phyloP scores from a whole-genome alignment of 345 rosid species.

The Eucalyptus regnans region DNA sequence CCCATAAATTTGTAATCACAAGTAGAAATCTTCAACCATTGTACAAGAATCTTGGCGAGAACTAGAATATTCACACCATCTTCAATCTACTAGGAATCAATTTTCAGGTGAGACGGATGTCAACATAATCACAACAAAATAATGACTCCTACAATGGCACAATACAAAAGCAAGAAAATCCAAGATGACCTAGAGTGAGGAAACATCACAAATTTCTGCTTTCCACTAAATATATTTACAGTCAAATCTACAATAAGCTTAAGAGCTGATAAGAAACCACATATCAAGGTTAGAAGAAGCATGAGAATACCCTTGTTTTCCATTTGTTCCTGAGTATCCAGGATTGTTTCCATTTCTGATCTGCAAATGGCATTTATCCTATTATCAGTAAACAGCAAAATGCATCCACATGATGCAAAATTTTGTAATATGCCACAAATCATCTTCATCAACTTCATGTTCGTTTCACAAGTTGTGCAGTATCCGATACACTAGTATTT shows the following conservation, averaged over 20 bases:
- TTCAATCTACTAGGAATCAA: not conserved
- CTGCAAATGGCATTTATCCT: constrained; percentile 9
- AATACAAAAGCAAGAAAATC: constrained; percentile 6
- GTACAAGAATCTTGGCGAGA: not conserved
- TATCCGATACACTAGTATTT: not conserved
- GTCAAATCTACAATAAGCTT: constrained; percentile 20
- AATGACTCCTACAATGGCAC: constrained; percentile 6
- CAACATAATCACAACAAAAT: constrained; percentile 1
- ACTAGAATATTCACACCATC: not conserved
- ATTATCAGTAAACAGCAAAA: not conserved
- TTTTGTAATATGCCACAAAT: not conserved
- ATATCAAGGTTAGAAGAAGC: constrained; percentile 20
- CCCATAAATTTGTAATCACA: not conserved
- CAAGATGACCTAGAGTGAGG: constrained; percentile 1
- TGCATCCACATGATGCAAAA: not conserved
- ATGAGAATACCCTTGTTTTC: constrained; percentile 33
- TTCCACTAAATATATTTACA: not conserved
- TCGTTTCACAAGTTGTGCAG: not conserved
- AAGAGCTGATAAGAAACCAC: constrained; percentile 15
- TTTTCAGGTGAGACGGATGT: not conserved
- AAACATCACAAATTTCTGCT: not conserved
- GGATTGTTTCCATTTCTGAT: constrained; percentile 13
- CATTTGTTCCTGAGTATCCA: constrained; percentile 18
- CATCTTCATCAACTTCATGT: not conserved
- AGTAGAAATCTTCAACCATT: not conserved